Evolutionary conservation across 1,284 basidiomycete genomes (phyloP).

Genomic region (Pterulicium gracile): DNA sequence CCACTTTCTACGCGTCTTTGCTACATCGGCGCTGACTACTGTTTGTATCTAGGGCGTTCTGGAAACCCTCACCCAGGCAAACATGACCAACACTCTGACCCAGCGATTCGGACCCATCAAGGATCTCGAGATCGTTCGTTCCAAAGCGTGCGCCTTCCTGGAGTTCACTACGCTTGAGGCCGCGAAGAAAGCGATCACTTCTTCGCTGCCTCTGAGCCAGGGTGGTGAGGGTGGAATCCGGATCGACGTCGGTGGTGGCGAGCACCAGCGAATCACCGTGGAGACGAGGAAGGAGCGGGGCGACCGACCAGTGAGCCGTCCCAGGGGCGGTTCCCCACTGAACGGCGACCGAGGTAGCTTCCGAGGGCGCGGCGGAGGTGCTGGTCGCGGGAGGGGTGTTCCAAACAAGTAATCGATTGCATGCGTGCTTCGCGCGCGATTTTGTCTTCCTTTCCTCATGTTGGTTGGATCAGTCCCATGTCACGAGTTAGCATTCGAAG

Average conservation of each 20-base stretch:
- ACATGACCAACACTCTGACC: slow-evolving; percentile 49
- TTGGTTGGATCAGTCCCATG: background rate
- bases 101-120: slow-evolving; percentile 79
- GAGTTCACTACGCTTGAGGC: slow-evolving; percentile 77
- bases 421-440: background rate
- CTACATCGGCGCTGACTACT: too few relatives aligned
- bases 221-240: slow-evolving; percentile 88
- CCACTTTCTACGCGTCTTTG: slow-evolving; percentile 2
- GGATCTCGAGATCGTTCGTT: slow-evolving; percentile 81
- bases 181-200: slow-evolving; percentile 77
- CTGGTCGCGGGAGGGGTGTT: slow-evolving; percentile 15
- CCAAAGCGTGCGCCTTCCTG: slow-evolving; percentile 90
- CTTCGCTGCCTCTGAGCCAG: slow-evolving; percentile 49
- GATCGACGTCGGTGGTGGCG: slow-evolving; percentile 48
- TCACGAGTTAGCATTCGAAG: too few relatives aligned
- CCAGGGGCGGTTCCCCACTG: slow-evolving; percentile 22
- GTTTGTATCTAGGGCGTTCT: slow-evolving; percentile 63
- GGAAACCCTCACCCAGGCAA: slow-evolving; percentile 59
- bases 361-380: slow-evolving; percentile 17
- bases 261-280: slow-evolving; percentile 52
- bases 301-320: slow-evolving; percentile 48
- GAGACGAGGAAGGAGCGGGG: slow-evolving; percentile 87
- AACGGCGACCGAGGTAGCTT: background rate
- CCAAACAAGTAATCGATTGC: background rate
- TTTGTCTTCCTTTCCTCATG: background rate